Base-by-base conservation (phyloP, 2,329 filamentous ascomycete species). In the Ceratocystis huliohia region DNA sequence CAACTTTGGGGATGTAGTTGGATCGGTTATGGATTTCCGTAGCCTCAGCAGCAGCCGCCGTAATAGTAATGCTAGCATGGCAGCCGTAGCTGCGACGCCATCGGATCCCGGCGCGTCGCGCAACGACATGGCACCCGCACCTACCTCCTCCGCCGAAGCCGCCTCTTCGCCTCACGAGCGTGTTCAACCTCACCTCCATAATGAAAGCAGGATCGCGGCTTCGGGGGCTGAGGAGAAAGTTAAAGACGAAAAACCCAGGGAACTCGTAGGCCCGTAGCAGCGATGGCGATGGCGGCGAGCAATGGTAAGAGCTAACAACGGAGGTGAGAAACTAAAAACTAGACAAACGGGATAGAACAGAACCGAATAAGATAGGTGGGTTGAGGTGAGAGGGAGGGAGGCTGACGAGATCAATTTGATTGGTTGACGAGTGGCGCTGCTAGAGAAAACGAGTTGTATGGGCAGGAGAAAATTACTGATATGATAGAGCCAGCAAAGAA, bases 41-140 rank as follows among this genome's bases (percentile, higher is more conserved):
- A 63, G 44, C 28, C 41, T 48, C 20, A 45, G 41, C 41, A 46
- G 41, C 71, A 72, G 33, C 66, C 65, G 50, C 46, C 72, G 33
- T 69, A 70, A 68, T 64, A 61, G 63, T 65, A 65, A 48, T 22
- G 64, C 37, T n/a, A 65, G 64, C 56, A 65, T 48, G 41, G 64
- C 64, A 20, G 28, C 28, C n/a, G 57, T 25, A 20, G n/a, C 56
- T 13, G 41, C 41, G 15, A 53, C 45, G 53, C 45, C 56, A 17
- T 22, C 53, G 25, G 64, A 53, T 33, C 30, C 64, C 41, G 61
- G 22, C 45, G 61, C 61, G 50, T 41, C 15, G 22, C 25, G 53
- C 37, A 65, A 15, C 50, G 41, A 63, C 41, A 46, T 59, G 41
- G 28, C 64, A 10, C 64, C 64, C 48, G 41, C 64, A n/a, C 50